Evolutionary conservation across 2,329 filamentous ascomycete genomes (phyloP).

Genomic region (Fonsecaea pedrosoi): DNA sequence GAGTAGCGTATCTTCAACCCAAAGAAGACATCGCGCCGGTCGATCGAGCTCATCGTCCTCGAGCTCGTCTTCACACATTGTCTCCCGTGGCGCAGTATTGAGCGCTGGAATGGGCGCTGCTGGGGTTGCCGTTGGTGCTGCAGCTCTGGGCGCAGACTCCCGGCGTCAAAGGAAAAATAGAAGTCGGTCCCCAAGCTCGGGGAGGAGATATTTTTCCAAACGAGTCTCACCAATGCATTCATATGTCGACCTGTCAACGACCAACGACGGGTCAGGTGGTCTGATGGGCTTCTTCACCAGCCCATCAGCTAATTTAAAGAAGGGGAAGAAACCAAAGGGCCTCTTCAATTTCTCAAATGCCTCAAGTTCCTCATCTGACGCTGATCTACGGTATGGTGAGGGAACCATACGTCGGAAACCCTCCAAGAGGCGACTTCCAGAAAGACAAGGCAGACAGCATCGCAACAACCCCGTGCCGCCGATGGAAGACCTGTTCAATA

Average conservation of each 20-base stretch:
- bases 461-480: conserved; percentile 52
- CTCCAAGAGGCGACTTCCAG: conserved; percentile 42
- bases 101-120: conserved; percentile 48
- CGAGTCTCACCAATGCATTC: conserved; percentile 64
- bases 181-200: conserved; percentile 47
- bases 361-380: conserved; percentile 71
- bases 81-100: conserved; percentile 41
- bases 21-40: conserved; percentile 19
- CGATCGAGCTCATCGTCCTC: conserved; percentile 35
- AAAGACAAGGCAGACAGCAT: conserved; percentile 38
- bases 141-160: conserved; percentile 36
- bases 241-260: conserved; percentile 70
- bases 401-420: conserved; percentile 54
- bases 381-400: conserved; percentile 71
- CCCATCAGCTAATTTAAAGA: conserved; percentile 62
- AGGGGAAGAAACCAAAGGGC: conserved; percentile 49
- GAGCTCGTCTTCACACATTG: conserved; percentile 17
- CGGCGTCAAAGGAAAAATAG: conserved; percentile 42
- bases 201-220: conserved; percentile 42
- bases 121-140: conserved; percentile 49
- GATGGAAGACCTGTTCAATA: conserved; percentile 56
- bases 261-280: conserved; percentile 59
- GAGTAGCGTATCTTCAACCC: neutral
- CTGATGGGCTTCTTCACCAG: conserved; percentile 69
- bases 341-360: conserved; percentile 67